phyloP scores from a whole-genome alignment of 2,329 filamentous ascomycete species.

The Myotisia sp. region DNA sequence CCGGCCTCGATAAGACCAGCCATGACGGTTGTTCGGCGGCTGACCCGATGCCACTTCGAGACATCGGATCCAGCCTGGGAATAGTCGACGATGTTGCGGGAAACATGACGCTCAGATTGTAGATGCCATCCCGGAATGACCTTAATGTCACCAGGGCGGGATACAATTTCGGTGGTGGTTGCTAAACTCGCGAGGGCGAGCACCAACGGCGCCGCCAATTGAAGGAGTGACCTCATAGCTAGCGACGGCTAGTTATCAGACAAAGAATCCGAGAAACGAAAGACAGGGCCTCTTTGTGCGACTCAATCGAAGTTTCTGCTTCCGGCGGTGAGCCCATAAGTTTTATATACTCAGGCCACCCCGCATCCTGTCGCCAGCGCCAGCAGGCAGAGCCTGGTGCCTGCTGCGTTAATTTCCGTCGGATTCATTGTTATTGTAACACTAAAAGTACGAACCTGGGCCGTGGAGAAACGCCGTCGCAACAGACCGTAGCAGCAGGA shows the following conservation, averaged over 20 bases:
- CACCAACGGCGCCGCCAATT: neutral
- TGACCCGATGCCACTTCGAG: conserved; percentile 39
- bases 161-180: conserved; percentile 10
- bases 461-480: too few relatives aligned
- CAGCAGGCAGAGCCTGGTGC: too few relatives aligned
- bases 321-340: too few relatives aligned
- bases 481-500: too few relatives aligned
- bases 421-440: too few relatives aligned
- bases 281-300: too few relatives aligned
- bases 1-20: conserved; percentile 41
- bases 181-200: neutral
- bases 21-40: conserved; percentile 42
- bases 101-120: conserved; percentile 30
- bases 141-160: conserved; percentile 16
- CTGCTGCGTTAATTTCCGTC: too few relatives aligned
- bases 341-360: too few relatives aligned
- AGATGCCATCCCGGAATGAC: conserved; percentile 36
- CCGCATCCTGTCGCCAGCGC: too few relatives aligned
- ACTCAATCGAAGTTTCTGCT: too few relatives aligned
- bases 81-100: conserved; percentile 24
- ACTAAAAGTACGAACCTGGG: too few relatives aligned
- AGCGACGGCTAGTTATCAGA: neutral
- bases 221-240: neutral
- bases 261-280: too few relatives aligned
- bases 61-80: conserved; percentile 35